Evolutionary conservation across 1,284 basidiomycete species (phyloP).

Genomic region (Trichosporon sp.): DNA sequence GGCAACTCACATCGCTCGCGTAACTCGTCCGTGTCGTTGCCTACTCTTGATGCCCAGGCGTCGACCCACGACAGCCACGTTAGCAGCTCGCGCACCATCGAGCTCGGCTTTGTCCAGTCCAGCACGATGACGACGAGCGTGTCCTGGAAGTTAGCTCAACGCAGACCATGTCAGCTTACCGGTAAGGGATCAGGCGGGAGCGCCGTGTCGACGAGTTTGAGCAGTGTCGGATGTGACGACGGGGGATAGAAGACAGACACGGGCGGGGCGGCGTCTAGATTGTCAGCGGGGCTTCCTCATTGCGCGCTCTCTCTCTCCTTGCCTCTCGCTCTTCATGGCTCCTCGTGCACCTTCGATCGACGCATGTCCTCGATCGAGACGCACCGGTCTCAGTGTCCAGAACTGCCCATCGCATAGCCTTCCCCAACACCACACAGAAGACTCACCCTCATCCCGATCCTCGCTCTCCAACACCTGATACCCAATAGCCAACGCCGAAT

Average conservation of each 20-base stretch:
- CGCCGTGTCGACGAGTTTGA: constrained; percentile 73
- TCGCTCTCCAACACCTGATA: constrained; percentile 84
- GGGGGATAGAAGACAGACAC: constrained; percentile 85
- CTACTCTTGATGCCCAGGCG: constrained; percentile 55
- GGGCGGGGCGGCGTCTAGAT: constrained; percentile 70
- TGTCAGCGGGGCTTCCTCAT: too few relatives aligned
- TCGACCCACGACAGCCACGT: constrained; percentile 83
- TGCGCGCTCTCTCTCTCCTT: too few relatives aligned
- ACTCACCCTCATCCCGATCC: constrained; percentile 80
- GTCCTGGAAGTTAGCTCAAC: constrained; percentile 51
- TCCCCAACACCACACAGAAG: too few relatives aligned
- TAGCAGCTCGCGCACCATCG: constrained; percentile 70
- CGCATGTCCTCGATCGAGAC: too few relatives aligned
- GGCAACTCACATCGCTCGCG: constrained; percentile 67
- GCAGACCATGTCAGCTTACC: constrained; percentile 15
- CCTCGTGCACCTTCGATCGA: too few relatives aligned
- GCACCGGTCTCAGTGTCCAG: too few relatives aligned
- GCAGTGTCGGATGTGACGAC: constrained; percentile 66
- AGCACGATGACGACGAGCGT: constrained; percentile 78
- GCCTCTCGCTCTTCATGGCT: too few relatives aligned
- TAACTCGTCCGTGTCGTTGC: constrained; percentile 60
- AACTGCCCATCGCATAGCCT: too few relatives aligned
- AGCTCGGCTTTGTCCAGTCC: constrained; percentile 94
- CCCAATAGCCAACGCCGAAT: constrained; percentile 69
- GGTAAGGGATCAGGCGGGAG: constrained; percentile 56